A percentile compares a stretch with the other conserved stretches of the same genome.
Evolutionary conservation across 768 basidiomycete species (phyloP).

Genomic region (Boletus huronensis): DNA sequence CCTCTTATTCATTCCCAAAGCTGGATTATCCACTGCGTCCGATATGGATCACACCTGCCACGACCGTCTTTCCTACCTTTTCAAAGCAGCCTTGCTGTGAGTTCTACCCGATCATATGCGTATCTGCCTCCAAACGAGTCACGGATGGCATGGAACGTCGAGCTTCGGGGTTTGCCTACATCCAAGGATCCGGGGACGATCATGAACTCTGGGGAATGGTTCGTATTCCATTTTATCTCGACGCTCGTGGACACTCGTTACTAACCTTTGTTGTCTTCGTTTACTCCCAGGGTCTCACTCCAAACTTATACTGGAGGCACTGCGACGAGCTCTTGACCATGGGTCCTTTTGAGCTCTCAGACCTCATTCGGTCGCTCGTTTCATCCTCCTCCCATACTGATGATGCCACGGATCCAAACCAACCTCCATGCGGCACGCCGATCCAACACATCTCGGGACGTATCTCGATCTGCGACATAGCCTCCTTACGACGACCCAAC

Average conservation of each 20-base stretch:
- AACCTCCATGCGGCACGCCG: slow-evolving; percentile 4
- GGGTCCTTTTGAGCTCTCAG: slow-evolving; percentile 47
- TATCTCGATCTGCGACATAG: slow-evolving; percentile 38
- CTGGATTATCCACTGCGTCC: slow-evolving; percentile 71
- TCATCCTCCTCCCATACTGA: background rate
- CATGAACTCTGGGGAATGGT: slow-evolving; percentile 89
- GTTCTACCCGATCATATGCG: slow-evolving; percentile 74
- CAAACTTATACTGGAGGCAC: slow-evolving; percentile 67
- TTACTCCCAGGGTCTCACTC: slow-evolving; percentile 63
- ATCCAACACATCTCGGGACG: slow-evolving; percentile 35
- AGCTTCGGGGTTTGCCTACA: slow-evolving; percentile 71
- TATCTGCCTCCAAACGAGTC: slow-evolving; percentile 79
- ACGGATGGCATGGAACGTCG: slow-evolving; percentile 59
- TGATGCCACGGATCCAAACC: background rate
- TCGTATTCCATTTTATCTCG: slow-evolving; percentile 10
- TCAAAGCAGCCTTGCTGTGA: slow-evolving; percentile 11
- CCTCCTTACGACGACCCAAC: slow-evolving; percentile 22
- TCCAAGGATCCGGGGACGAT: slow-evolving; percentile 95
- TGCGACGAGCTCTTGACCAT: slow-evolving; percentile 45
- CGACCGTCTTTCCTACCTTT: slow-evolving; percentile 45
- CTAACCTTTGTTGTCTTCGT: background rate
- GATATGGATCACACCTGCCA: slow-evolving; percentile 83
- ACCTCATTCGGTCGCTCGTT: slow-evolving; percentile 19
- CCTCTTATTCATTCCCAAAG: slow-evolving; percentile 64
- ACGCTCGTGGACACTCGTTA: background rate